Evolutionary conservation across 371 early-diverging fungal genomes (phyloP).

Genomic region (Syncephalastrum contaminatum): DNA sequence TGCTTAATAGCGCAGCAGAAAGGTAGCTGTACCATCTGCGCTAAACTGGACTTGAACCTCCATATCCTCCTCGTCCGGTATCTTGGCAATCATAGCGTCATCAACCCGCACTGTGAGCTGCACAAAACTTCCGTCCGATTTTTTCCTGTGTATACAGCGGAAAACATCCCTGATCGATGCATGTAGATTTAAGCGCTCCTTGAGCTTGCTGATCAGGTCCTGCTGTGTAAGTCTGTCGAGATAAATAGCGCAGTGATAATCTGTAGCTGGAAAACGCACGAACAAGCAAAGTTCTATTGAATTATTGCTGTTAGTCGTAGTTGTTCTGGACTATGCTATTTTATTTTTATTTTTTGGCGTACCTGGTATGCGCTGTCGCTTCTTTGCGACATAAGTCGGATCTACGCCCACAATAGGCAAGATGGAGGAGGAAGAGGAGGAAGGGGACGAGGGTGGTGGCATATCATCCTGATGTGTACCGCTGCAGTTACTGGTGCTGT

Average conservation of each 20-base stretch:
- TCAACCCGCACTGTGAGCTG: conserved; percentile 38
- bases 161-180: conserved; percentile 30
- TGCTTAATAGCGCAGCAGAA: conserved; percentile 41
- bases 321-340: not conserved
- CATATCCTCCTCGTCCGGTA: conserved; percentile 57
- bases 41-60: conserved; percentile 43
- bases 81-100: conserved; percentile 50
- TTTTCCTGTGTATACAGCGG: conserved; percentile 30
- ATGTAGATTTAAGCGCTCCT: conserved; percentile 28
- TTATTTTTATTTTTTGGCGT: conserved; percentile 6
- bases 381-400: conserved; percentile 34
- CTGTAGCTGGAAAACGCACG: conserved; percentile 40
- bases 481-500: too few relatives aligned
- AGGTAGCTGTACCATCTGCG: conserved; percentile 39
- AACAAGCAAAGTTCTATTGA: conserved; percentile 50
- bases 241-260: conserved; percentile 53
- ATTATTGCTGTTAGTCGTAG: not conserved
- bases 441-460: conserved; percentile 1
- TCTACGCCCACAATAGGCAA: conserved; percentile 24
- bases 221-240: conserved; percentile 45
- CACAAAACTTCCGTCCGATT: conserved; percentile 16
- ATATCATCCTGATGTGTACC: not conserved
- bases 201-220: conserved; percentile 30
- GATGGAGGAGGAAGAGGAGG: not conserved
- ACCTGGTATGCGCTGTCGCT: conserved; percentile 32